Evolutionary conservation across 371 early-diverging fungal genomes (phyloP), one percentile per base, ranked within the genome.

Genomic region (Vavraia culicis): DNA sequence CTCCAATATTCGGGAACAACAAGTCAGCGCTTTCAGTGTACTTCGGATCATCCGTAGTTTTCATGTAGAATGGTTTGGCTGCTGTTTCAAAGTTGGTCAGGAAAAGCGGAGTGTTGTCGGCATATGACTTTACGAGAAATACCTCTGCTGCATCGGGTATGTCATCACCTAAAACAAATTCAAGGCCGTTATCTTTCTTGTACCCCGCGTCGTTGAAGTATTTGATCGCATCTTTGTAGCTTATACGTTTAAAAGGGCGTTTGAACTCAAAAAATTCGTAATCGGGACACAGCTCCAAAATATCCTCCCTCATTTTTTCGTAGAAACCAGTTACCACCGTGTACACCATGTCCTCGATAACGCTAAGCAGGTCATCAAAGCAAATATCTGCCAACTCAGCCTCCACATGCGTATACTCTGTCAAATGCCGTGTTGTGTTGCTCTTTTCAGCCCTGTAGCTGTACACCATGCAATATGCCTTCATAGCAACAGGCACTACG

Each of bases 11-110:
- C 32, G 99, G 96, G 81, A 93, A 89, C 63, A 98, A 76, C 23
- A 98, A 78, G 72, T 98, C 99, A 21, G 88, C 86, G 57, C 81
- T 81, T 73, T 94, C 88, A 10, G 99, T 98, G 35, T 85, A 73
- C 2, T 80, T 71, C 27, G 27, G 27, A 19, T 68, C 71, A 59
- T 85, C 74, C 63, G 79, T 79, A 43, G 78, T 74, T 67, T 82
- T 84, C 93, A 95, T 94, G 73, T 98, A 98, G 76, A 98, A 98
- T n/a, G 82, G 74, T 77, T 98, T 98, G 73, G 90, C 87, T 49
- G 85, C 86, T 16, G 77, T 83, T 27, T 91, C 94, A 81, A 98
- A 98, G 47, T 82, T 78, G 67, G 82, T 83, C 46, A 98, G 71
- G 62, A 98, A 76, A 46, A 98, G 87, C 41, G 99, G 99, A 52